Conservation (phyloP, 257 asterid genomes). For the Plantago major region DNA sequence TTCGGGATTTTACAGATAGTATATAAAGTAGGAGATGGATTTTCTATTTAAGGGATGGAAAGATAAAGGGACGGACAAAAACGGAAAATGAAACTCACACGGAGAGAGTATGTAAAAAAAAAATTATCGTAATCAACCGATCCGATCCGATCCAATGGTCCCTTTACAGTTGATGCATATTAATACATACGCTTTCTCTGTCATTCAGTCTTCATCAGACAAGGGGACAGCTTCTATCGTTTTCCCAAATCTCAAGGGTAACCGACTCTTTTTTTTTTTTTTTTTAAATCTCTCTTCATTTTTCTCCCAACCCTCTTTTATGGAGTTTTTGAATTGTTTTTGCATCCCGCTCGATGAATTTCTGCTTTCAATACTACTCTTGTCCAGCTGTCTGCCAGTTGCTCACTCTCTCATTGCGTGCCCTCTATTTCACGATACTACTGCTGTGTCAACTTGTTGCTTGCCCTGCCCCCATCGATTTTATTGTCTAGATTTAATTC, state of each 20-base stretch:
- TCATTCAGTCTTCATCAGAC: constrained; percentile 23
- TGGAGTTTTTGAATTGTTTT: constrained; percentile 11
- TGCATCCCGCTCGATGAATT: constrained; percentile 25
- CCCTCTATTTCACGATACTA: constrained; percentile 3
- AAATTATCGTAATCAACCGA: too few species aligned
- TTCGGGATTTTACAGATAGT: too few species aligned
- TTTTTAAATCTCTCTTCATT: too few species aligned
- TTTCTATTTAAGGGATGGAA: too few species aligned
- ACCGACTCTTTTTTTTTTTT: too few species aligned
- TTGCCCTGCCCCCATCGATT: too few species aligned
- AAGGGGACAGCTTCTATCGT: constrained; percentile 38
- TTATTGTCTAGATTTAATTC: too few species aligned
- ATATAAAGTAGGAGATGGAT: too few species aligned
- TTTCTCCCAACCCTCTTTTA: too few species aligned
- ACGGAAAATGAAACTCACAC: too few species aligned
- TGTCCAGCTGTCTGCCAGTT: constrained; percentile 9
- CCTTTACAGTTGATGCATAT: constrained; percentile 1
- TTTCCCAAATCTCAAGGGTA: constrained; percentile 42
- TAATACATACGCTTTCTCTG: constrained; percentile 11
- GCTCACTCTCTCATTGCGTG: constrained; percentile 13
- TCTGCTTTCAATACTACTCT: constrained; percentile 1
- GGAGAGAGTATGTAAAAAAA: too few species aligned
- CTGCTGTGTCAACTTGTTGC: neutral
- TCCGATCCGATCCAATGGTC: constrained; percentile 22
- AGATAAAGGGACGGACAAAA: too few species aligned